Evolutionary conservation across 2,329 filamentous ascomycete species (phyloP).

Genomic region (Huntiella omanensis): DNA sequence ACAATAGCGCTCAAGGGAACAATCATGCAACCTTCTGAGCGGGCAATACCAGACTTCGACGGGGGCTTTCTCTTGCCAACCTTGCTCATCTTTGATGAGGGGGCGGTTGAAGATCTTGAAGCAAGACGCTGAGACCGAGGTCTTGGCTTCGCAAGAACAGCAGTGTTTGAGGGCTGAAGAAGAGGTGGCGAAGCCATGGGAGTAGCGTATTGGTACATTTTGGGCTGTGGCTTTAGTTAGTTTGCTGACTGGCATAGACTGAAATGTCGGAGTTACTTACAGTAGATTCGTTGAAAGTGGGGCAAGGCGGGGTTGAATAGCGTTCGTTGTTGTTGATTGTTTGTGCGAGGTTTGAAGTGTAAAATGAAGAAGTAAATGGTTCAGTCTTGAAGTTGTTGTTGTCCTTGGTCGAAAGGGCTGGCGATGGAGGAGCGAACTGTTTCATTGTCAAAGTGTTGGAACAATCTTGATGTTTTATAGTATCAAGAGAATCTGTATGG

Average conservation of each 20-base stretch:
- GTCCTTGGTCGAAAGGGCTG: conserved; percentile 19
- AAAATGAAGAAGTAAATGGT: neutral
- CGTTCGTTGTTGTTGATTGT: neutral
- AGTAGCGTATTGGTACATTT: conserved; percentile 7
- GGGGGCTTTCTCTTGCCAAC: conserved; percentile 14
- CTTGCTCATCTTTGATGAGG: neutral
- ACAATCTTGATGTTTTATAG: neutral
- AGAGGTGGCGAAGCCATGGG: conserved; percentile 9
- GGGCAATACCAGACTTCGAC: conserved; percentile 16
- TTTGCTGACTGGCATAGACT: neutral
- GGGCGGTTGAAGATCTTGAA: neutral
- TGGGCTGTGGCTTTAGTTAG: neutral
- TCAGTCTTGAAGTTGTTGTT: neutral
- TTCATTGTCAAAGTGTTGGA: conserved; percentile 17
- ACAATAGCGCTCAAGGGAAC: conserved; percentile 55
- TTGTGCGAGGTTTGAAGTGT: no score
- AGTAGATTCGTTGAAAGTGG: neutral
- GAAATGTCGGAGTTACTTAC: neutral
- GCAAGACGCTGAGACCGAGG: conserved; percentile 1
- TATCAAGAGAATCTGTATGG: no score
- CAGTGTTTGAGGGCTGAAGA: neutral
- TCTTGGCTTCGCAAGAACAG: conserved; percentile 5
- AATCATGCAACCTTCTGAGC: conserved; percentile 28
- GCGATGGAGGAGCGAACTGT: conserved; percentile 24
- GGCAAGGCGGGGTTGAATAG: neutral